Evolutionary conservation across 371 early-diverging fungal genomes (phyloP).

Genomic region (Entomophthora muscae): DNA sequence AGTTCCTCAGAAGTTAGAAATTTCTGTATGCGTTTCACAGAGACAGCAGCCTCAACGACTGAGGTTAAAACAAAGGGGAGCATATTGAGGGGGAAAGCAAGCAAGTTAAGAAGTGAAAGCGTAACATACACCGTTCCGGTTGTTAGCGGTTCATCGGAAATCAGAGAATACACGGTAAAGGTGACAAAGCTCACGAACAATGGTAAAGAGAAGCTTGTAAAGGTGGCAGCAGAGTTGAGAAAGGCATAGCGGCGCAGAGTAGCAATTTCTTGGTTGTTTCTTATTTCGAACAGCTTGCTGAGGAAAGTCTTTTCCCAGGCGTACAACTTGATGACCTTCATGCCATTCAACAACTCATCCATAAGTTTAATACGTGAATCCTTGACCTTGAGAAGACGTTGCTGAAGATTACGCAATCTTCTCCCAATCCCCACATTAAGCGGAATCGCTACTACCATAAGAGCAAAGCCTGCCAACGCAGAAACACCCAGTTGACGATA

Average conservation of each 20-base stretch:
- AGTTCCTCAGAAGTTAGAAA: slow-evolving; percentile 62
- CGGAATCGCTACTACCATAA: slow-evolving; percentile 64
- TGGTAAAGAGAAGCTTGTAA: slow-evolving; percentile 61
- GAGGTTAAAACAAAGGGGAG: slow-evolving; percentile 49
- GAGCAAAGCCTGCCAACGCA: slow-evolving; percentile 69
- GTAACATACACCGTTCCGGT: slow-evolving; percentile 70
- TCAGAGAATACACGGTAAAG: slow-evolving; percentile 57
- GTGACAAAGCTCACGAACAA: slow-evolving; percentile 73
- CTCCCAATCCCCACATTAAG: slow-evolving; percentile 39
- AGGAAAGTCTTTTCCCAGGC: slow-evolving; percentile 38
- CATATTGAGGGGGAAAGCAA: slow-evolving; percentile 76
- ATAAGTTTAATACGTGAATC: slow-evolving; percentile 77
- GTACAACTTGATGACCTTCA: slow-evolving; percentile 75
- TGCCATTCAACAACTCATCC: slow-evolving; percentile 85
- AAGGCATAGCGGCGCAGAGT: slow-evolving; percentile 58
- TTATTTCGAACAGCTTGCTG: slow-evolving; percentile 34
- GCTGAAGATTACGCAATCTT: slow-evolving; percentile 50
- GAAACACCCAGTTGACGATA: slow-evolving; percentile 56
- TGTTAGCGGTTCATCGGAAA: slow-evolving; percentile 40
- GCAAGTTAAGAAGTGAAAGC: slow-evolving; percentile 77
- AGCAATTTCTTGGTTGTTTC: slow-evolving; percentile 54
- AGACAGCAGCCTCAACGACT: slow-evolving; percentile 68
- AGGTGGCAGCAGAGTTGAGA: slow-evolving; percentile 36
- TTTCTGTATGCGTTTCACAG: slow-evolving; percentile 54
- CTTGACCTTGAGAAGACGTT: slow-evolving; percentile 79